These are phyloP conservation scores for Backusella australiensis DNA, from an alignment of 192 early-diverging fungal genomes.

Conservation along the genomic window DNA sequence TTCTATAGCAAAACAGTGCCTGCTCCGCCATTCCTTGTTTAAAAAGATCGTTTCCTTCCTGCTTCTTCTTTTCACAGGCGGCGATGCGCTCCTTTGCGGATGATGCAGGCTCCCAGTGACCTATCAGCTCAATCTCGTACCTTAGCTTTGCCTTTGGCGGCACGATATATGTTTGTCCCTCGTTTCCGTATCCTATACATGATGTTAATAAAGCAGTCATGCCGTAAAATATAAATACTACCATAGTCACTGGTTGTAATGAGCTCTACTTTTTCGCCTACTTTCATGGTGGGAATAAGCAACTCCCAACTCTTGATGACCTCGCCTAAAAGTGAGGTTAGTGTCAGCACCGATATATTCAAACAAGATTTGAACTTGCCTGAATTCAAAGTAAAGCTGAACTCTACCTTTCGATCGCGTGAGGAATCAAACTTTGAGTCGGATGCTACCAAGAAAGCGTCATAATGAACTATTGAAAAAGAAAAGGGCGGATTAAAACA, in stretches of 20 bases:
- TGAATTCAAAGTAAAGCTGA: slow-evolving; percentile 35
- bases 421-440: slow-evolving; percentile 36
- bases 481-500: neutral
- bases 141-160: slow-evolving; percentile 39
- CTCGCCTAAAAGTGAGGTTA: slow-evolving; percentile 17
- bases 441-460: neutral
- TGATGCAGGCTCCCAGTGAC: slow-evolving; percentile 36
- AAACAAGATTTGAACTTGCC: slow-evolving; percentile 16
- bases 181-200: slow-evolving; percentile 33
- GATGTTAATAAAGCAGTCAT: neutral
- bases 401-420: slow-evolving; percentile 30
- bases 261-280: slow-evolving; percentile 40
- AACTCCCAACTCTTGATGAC: slow-evolving; percentile 43
- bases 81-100: slow-evolving; percentile 33
- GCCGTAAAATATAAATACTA: neutral
- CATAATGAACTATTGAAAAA: slow-evolving; percentile 11
- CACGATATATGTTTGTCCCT: slow-evolving; percentile 34
- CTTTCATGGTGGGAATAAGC: slow-evolving; percentile 41
- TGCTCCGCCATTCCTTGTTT: slow-evolving; percentile 29
- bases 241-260: slow-evolving; percentile 40
- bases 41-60: slow-evolving; percentile 39
- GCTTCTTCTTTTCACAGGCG: slow-evolving; percentile 37
- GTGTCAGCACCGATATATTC: too few species aligned
- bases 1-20: slow-evolving; percentile 37
- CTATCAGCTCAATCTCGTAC: slow-evolving; percentile 42